Conservation (phyloP, 139 green algal genomes). For the Edaphochlamys debaryana region DNA sequence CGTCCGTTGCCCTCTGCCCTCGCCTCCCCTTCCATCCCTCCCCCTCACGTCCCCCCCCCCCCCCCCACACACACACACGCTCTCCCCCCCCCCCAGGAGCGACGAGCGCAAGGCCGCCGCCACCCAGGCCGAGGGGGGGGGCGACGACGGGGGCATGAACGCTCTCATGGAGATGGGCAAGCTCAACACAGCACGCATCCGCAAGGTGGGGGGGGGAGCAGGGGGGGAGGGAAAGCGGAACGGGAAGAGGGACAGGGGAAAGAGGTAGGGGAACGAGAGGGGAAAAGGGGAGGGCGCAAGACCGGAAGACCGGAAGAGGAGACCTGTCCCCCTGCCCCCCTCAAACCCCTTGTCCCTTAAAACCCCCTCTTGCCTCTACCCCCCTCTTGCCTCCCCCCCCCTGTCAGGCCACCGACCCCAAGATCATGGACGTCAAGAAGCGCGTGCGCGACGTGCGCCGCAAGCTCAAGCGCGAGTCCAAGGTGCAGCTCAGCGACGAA, state of each 20-base stretch:
- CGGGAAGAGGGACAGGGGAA: background rate
- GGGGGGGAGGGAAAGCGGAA: too few species aligned
- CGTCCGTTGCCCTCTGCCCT: too few species aligned
- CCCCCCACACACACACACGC: too few species aligned
- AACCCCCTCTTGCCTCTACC: too few species aligned
- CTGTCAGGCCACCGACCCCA: slow-evolving; percentile 50
- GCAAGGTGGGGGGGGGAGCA: slow-evolving; percentile 37
- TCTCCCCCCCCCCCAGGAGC: background rate
- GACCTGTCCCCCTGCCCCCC: too few species aligned
- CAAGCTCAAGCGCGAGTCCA: slow-evolving; percentile 67
- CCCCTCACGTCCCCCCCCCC: too few species aligned
- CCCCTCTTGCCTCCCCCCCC: background rate
- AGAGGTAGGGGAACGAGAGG: background rate
- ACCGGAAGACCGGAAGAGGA: too few species aligned
- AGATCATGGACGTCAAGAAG: slow-evolving; percentile 68
- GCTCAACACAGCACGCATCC: slow-evolving; percentile 69
- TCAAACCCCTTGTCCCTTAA: too few species aligned
- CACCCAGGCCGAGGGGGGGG: slow-evolving; percentile 3
- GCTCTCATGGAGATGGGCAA: slow-evolving; percentile 68
- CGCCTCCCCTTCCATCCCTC: too few species aligned
- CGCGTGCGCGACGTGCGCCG: slow-evolving; percentile 51
- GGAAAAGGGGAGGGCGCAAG: too few species aligned
- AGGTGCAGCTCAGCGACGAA: slow-evolving; percentile 74
- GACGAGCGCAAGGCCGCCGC: slow-evolving; percentile 20
- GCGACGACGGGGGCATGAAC: slow-evolving; percentile 26